Percentiles rank a stretch among this genome's conserved stretches.
phyloP scores from a whole-genome alignment of 2,329 filamentous ascomycete species.

The Fusarium sp. region DNA sequence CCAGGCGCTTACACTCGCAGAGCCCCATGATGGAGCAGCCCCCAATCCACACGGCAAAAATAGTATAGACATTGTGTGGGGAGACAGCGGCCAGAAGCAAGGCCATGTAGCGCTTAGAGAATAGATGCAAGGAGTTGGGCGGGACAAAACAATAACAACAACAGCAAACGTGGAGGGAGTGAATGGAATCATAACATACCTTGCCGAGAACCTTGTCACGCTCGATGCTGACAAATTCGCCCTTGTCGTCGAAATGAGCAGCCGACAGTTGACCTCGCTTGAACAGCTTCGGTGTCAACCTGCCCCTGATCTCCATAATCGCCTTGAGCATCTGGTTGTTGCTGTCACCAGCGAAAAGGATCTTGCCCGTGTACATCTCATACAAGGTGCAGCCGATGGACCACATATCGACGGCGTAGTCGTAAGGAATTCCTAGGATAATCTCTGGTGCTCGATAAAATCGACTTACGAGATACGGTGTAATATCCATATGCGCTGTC shows the following conservation, averaged over 20 bases:
- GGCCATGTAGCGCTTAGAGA: conserved; percentile 32
- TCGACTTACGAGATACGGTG: conserved; percentile 93
- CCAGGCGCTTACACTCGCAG: conserved; percentile 43
- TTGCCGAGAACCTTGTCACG: conserved; percentile 88
- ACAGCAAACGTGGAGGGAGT: conserved; percentile 27
- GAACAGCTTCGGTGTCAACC: conserved; percentile 88
- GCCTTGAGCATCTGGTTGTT: conserved; percentile 99
- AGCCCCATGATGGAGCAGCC: conserved; percentile 34
- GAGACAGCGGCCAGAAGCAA: conserved; percentile 14
- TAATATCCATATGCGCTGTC: conserved; percentile 82
- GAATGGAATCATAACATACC: conserved; percentile 59
- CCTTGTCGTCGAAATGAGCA: conserved; percentile 84
- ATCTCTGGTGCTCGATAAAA: conserved; percentile 98
- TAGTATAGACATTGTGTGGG: conserved; percentile 34
- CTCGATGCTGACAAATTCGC: conserved; percentile 87
- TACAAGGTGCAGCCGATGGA: conserved; percentile 97
- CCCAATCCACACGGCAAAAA: conserved; percentile 40
- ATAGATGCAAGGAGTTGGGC: conserved; percentile 29
- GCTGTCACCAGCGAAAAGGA: conserved; percentile 91
- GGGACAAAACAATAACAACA: conserved; percentile 29
- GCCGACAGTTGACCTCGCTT: conserved; percentile 81
- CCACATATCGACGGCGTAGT: conserved; percentile 97
- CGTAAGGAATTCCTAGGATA: conserved; percentile 95
- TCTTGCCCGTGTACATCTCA: conserved; percentile 97
- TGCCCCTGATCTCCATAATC: conserved; percentile 96